phyloP scores from a whole-genome alignment of 352 stramenopile species.

The Globisporangium rhizosaccharum region DNA sequence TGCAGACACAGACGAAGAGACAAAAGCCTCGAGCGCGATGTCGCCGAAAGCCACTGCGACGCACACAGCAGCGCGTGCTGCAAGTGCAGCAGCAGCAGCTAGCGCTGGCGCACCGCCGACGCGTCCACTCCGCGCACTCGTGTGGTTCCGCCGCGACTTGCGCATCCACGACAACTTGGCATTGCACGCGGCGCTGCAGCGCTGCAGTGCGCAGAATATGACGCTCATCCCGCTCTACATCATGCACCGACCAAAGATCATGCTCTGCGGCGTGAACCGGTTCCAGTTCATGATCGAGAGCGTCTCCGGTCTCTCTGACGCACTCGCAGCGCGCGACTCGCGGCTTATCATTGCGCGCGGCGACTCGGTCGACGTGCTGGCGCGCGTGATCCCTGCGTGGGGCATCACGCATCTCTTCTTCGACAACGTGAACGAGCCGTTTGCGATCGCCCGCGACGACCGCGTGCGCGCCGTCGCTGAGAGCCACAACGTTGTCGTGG shows the following conservation, averaged over 20 bases:
- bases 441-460: constrained; percentile 79
- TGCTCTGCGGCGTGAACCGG: constrained; percentile 70
- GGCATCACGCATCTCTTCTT: constrained; percentile 89
- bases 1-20: background rate
- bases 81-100: background rate
- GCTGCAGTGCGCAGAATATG: constrained; percentile 16
- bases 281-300: constrained; percentile 94
- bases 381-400: constrained; percentile 77
- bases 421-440: constrained; percentile 90
- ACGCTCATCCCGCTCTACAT: constrained; percentile 87
- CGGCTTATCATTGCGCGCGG: constrained; percentile 71
- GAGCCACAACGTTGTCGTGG: constrained; percentile 58
- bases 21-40: background rate
- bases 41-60: background rate
- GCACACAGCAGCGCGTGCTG: background rate
- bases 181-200: constrained; percentile 69
- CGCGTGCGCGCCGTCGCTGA: constrained; percentile 48
- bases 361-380: constrained; percentile 76
- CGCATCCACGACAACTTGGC: constrained; percentile 95
- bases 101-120: background rate
- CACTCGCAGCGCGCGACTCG: constrained; percentile 53
- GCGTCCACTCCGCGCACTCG: constrained; percentile 37
- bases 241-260: constrained; percentile 83
- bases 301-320: constrained; percentile 76
- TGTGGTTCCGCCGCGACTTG: constrained; percentile 96